Conservation (phyloP, 2,329 filamentous ascomycete species). For the Lecanicillium sp. region DNA sequence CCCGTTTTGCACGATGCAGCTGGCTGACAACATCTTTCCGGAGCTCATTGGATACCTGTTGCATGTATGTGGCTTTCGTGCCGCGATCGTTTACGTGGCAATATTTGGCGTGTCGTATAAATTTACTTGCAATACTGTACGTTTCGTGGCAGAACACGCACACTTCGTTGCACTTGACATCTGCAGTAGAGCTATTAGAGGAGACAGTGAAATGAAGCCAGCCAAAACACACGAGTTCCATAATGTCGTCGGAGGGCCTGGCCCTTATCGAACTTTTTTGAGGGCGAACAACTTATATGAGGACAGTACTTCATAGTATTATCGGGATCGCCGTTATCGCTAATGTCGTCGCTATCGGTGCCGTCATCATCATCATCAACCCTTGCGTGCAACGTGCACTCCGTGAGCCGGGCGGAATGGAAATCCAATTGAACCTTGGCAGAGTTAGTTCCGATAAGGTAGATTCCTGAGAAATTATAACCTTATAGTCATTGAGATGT, state of each 20-base stretch:
- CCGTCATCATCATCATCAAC: not conserved
- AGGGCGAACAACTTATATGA: not conserved
- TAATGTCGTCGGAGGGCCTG: not conserved
- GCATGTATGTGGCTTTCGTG: not conserved
- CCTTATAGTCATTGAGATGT: too few relatives aligned
- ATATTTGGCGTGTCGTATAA: not conserved
- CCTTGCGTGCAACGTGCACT: not conserved
- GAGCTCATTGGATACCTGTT: not conserved
- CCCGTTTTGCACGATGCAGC: too few relatives aligned
- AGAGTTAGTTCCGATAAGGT: too few relatives aligned
- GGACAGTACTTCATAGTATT: not conserved
- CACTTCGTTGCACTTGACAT: not conserved
- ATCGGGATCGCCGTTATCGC: not conserved
- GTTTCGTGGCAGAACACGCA: not conserved
- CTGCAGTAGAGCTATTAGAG: not conserved
- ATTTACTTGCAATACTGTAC: not conserved
- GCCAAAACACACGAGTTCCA: not conserved
- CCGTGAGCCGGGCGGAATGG: not conserved
- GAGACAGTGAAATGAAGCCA: not conserved
- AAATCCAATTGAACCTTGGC: not conserved
- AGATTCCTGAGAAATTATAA: too few relatives aligned
- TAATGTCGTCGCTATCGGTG: not conserved
- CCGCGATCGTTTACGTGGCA: not conserved
- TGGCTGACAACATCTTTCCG: too few relatives aligned
- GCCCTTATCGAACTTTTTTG: not conserved